phyloP scores from a whole-genome alignment of 2,329 filamentous ascomycete genomes.

The Rhytidhysteron rufulum region DNA sequence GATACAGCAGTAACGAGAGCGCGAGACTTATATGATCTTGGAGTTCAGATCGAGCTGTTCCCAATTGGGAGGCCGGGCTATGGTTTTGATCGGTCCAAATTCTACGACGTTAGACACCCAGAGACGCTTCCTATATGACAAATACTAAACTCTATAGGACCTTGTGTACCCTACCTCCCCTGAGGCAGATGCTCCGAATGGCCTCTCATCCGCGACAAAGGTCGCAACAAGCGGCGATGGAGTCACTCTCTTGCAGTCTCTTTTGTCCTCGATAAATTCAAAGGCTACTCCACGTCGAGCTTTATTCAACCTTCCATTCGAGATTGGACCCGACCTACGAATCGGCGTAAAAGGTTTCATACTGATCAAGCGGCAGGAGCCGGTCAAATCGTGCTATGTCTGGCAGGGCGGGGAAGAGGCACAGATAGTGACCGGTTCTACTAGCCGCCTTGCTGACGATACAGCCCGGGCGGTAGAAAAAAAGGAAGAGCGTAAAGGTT shows the following conservation, averaged over 20 bases:
- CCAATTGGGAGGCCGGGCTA: slow-evolving; percentile 71
- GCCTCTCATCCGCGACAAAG: slow-evolving; percentile 53
- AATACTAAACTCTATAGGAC: slow-evolving; percentile 53
- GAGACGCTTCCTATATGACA: neutral
- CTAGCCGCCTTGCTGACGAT: slow-evolving; percentile 72
- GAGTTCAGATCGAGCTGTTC: slow-evolving; percentile 88
- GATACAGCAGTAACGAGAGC: slow-evolving; percentile 80
- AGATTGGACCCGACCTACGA: slow-evolving; percentile 76
- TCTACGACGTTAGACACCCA: slow-evolving; percentile 72
- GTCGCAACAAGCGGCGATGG: slow-evolving; percentile 69
- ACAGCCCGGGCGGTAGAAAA: slow-evolving; percentile 74
- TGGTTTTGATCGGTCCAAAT: slow-evolving; percentile 76
- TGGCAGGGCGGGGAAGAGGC: slow-evolving; percentile 83
- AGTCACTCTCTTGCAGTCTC: slow-evolving; percentile 70
- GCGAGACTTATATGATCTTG: slow-evolving; percentile 91
- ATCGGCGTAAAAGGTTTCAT: slow-evolving; percentile 96
- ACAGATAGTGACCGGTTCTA: slow-evolving; percentile 73
- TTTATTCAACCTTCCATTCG: slow-evolving; percentile 81
- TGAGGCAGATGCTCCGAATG: slow-evolving; percentile 63
- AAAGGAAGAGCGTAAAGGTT: slow-evolving; percentile 80
- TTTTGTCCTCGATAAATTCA: slow-evolving; percentile 85
- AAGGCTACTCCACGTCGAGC: slow-evolving; percentile 82
- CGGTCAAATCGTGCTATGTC: slow-evolving; percentile 79
- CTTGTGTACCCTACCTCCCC: slow-evolving; percentile 76
- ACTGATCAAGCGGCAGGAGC: slow-evolving; percentile 76